Conservation (phyloP, 1,284 basidiomycete species). For the Moniliophthora roreri region DNA sequence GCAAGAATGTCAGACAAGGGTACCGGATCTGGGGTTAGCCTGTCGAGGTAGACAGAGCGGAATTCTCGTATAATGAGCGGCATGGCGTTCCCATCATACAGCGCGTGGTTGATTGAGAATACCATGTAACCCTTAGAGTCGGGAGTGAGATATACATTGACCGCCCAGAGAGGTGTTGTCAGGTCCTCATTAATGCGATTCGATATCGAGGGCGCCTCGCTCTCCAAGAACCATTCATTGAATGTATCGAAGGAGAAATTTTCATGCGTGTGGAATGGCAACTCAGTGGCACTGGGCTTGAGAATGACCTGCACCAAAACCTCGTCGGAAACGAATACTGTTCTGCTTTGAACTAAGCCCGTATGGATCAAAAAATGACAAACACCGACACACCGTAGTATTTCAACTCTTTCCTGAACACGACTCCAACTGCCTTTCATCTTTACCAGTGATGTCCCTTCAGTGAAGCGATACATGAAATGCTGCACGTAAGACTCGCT, state of each 20-base stretch:
- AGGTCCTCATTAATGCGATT: slow-evolving; percentile 36
- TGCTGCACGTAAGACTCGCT: slow-evolving; percentile 48
- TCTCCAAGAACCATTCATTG: slow-evolving; percentile 29
- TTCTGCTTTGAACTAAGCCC: slow-evolving; percentile 27
- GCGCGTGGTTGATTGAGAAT: slow-evolving; percentile 47
- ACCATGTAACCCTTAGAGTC: slow-evolving; percentile 24
- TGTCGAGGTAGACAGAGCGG: slow-evolving; percentile 31
- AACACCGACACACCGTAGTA: slow-evolving; percentile 41
- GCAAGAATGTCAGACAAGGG: slow-evolving; percentile 31
- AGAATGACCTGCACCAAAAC: slow-evolving; percentile 43
- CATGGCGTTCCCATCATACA: slow-evolving; percentile 48
- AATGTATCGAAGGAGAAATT: slow-evolving; percentile 23
- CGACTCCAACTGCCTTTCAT: slow-evolving; percentile 36
- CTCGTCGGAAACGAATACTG: slow-evolving; percentile 43
- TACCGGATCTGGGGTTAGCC: slow-evolving; percentile 19
- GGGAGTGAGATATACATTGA: slow-evolving; percentile 27
- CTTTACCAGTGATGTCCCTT: slow-evolving; percentile 20
- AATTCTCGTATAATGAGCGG: slow-evolving; percentile 38
- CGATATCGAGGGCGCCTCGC: slow-evolving; percentile 30
- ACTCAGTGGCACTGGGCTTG: slow-evolving; percentile 18
- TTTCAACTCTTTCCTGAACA: slow-evolving; percentile 32
- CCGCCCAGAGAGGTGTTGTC: slow-evolving; percentile 35
- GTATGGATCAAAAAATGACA: slow-evolving; percentile 2
- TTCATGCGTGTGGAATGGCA: slow-evolving; percentile 29
- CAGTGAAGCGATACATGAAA: slow-evolving; percentile 33